Evolutionary conservation across 73 alveolate species (phyloP), one percentile per base, ranked within the genome.

Genomic region (Paramecium sexaurelia): DNA sequence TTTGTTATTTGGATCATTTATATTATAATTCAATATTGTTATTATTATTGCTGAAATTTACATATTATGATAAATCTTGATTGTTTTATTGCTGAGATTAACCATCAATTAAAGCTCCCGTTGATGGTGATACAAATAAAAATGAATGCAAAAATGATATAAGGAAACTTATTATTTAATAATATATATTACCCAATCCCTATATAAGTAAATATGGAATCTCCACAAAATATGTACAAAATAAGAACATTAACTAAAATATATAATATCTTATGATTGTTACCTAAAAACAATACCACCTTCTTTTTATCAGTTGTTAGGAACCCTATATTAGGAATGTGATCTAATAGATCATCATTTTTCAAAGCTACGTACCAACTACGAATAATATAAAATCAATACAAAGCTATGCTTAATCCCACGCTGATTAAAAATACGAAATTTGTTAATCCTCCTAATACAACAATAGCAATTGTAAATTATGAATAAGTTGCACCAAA

Each of bases 401-500:
- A 78, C 90, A 78, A 45, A 5, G 90, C 68, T 19, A 32, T 29
- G 35, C 75, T 41, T 13, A 45, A 20, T 26, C 75, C 90, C 7
- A 78, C 43, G 22, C 43, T 26, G n/a, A 45, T 22, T 78, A 78
- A 78, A 24, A 78, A 78, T 26, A 47, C 19, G 11, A 78, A 35
- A 45, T 78, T 78, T 39, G 90, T 78, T 24, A 78, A 24, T 37
- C 90, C 90, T 29, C 90, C 90, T 20, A 78, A 61, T 8, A 78
- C 22, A 19, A 78, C 47, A 19, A 78, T 43, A 10, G 55, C 90
- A 24, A 78, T 24, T 78, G 90, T 78, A 13, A 78, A 78, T 78
- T 78, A 78, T 19, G 29, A 17, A 45, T 78, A 78, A 19, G 43
- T 78, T 6, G 45, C 29, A 7, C 90, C 90, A 37, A 78, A 78